Conservation (phyloP, 345 rosid genomes). For the Eucalyptus brandiana region DNA sequence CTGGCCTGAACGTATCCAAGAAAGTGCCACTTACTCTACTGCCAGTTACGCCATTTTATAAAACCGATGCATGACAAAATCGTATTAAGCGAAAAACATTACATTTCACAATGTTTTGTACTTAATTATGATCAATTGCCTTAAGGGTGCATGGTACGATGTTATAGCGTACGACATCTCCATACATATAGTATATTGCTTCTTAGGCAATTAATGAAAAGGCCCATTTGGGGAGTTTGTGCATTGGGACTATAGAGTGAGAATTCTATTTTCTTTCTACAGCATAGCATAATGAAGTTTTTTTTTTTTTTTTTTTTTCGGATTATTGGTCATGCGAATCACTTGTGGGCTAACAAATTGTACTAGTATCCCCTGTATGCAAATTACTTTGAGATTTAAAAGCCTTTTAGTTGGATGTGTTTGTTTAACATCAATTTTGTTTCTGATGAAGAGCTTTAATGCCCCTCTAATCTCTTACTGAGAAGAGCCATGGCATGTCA, state of each 20-base stretch:
- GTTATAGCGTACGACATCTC: not conserved
- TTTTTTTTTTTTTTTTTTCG: accelerated
- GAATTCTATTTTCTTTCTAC: not conserved
- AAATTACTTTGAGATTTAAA: not conserved
- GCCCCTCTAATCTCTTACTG: not conserved
- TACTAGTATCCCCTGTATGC: not conserved
- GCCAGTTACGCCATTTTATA: not conserved
- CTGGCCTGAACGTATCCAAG: slow-evolving; percentile 9
- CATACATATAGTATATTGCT: not conserved
- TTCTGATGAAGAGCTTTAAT: not conserved
- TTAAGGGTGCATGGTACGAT: not conserved
- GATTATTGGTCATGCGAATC: not conserved
- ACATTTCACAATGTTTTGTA: not conserved
- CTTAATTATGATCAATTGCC: not conserved
- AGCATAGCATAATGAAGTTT: not conserved
- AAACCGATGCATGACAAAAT: not conserved
- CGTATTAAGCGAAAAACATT: not conserved
- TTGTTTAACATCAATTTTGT: not conserved
- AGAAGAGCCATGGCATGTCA: not conserved
- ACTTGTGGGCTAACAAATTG: not conserved
- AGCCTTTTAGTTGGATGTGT: not conserved
- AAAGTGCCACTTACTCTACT: slow-evolving; percentile 9
- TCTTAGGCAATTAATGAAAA: not conserved
- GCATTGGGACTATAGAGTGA: not conserved
- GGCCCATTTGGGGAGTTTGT: not conserved